These are phyloP conservation scores for Pythium volutum DNA, from an alignment of 352 stramenopile species.

Conservation along the genomic window DNA sequence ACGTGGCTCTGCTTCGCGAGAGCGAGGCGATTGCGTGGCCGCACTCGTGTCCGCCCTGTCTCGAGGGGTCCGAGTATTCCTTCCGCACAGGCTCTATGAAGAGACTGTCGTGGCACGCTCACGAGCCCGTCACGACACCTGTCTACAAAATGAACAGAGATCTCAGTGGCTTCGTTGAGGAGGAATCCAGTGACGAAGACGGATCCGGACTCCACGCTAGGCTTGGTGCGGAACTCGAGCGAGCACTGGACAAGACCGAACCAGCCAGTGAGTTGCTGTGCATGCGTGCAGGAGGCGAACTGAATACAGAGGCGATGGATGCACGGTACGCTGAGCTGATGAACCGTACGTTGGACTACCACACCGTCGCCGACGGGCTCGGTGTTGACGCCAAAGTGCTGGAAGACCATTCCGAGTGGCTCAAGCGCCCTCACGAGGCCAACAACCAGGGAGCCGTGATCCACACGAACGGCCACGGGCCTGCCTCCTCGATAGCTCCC, in stretches of 20 bases:
- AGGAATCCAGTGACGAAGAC: background rate
- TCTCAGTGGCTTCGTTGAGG: background rate
- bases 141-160: conserved; percentile 25
- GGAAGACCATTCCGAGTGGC: conserved; percentile 27
- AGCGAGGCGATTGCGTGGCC: conserved; percentile 34
- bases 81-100: conserved; percentile 22
- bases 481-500: background rate
- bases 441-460: conserved; percentile 27
- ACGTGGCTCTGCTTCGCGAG: conserved; percentile 51
- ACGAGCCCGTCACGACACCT: conserved; percentile 14
- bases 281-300: background rate
- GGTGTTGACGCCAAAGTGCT: conserved; percentile 23
- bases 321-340: conserved; percentile 22
- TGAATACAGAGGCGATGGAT: conserved; percentile 17
- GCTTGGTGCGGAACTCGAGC: conserved; percentile 15
- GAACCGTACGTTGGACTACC: conserved; percentile 25
- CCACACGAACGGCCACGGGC: background rate
- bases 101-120: background rate
- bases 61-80: conserved; percentile 29
- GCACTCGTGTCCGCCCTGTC: conserved; percentile 15
- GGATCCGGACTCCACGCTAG: background rate
- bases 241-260: conserved; percentile 13
- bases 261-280: conserved; percentile 17
- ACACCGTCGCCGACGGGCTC: conserved; percentile 14
- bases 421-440: conserved; percentile 24